Evolutionary conservation across 129 eudicot genomes (phyloP), one percentile per base, ranked within the genome.

Genomic region (Pulicaria dysenterica): DNA sequence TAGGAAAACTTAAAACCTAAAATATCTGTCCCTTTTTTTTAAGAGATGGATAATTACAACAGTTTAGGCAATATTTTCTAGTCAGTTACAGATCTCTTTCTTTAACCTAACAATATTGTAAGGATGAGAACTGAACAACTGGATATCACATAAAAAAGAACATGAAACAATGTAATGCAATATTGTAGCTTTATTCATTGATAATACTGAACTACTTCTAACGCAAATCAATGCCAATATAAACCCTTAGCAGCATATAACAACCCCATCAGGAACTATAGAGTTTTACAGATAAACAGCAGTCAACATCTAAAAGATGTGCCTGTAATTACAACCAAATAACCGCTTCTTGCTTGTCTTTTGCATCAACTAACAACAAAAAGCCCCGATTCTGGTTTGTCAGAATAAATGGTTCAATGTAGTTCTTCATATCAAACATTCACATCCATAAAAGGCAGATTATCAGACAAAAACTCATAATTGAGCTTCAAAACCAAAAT

Each of bases 241-340:
- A 67, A 49, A 67, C 58, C 72, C 56, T 31, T 46, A 8, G 56
- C 45, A 45, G 40, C 69, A 42, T 43, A 64, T 24, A 24, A 24
- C 31, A 24, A 24, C 31, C 31, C 31, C 31, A 24, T 24, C 31
- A 24, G 31, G 2, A 24, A 24, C 31, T 24, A 24, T 24, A 24
- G 31, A 24, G 31, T 24, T 24, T 24, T 24, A 24, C 31, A 24
- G 2, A 24, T 0, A 24, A 24, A 24, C 31, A 24, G 31, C 31
- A 24, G 31, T 24, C 31, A 24, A 24, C 31, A 24, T 1, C 31
- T 24, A 24, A 1, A 24, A 24, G 31, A 24, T 24, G 31, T 24
- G 31, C 31, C 31, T 24, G 31, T 24, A 24, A 2, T 24, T 24
- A 24, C 31, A 24, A 24, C 31, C 31, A 24, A 24, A 24, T 24